A percentile compares a stretch with the other conserved stretches of the same genome.
phyloP scores from a whole-genome alignment of 1,139 yeast species.

The Candida smagusa region DNA sequence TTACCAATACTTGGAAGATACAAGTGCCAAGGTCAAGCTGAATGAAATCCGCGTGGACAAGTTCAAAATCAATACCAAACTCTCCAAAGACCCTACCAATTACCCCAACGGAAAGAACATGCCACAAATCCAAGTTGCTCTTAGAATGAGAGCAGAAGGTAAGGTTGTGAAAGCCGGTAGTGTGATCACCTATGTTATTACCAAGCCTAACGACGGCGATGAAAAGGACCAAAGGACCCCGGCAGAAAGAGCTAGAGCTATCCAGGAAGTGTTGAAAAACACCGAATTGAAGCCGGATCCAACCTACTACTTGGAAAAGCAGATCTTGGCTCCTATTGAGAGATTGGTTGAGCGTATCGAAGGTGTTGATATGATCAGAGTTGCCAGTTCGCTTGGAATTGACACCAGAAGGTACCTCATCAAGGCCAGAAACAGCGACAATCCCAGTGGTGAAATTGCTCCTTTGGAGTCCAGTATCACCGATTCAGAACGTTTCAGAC shows the following conservation, averaged over 20 bases:
- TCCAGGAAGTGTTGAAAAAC: conserved; percentile 64
- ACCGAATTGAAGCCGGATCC: conserved; percentile 67
- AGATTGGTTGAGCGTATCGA: conserved; percentile 83
- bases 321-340: conserved; percentile 86
- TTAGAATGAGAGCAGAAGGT: conserved; percentile 73
- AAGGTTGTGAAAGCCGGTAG: conserved; percentile 85
- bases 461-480: conserved; percentile 81
- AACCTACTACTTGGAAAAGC: conserved; percentile 78
- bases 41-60: conserved; percentile 64
- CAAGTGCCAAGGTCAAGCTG: conserved; percentile 54
- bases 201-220: conserved; percentile 33
- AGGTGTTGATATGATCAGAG: conserved; percentile 77
- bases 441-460: conserved; percentile 44
- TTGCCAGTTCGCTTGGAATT: conserved; percentile 75
- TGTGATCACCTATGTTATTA: conserved; percentile 83
- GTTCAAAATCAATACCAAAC: conserved; percentile 68
- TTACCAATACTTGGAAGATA: conserved; percentile 66
- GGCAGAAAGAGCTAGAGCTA: conserved; percentile 78
- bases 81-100: conserved; percentile 71
- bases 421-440: conserved; percentile 34
- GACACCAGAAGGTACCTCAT: conserved; percentile 64
- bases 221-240: conserved; percentile 37
- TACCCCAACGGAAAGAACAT: conserved; percentile 77
- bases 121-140: conserved; percentile 95
- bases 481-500: conserved; percentile 79